Base-by-base conservation (phyloP, 129 eudicot genomes). In the Smallanthus sonchifolius region DNA sequence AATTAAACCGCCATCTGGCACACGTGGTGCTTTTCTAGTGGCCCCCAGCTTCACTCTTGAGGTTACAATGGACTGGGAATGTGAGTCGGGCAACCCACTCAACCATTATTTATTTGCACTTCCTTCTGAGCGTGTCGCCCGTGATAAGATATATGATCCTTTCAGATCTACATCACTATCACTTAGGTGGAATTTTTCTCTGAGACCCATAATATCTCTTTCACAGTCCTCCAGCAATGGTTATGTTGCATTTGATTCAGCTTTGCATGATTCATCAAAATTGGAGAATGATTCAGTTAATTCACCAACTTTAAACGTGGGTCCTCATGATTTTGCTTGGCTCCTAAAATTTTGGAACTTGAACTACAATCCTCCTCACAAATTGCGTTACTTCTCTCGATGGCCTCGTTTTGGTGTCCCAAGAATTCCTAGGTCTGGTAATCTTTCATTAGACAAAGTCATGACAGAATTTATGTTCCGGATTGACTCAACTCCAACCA, bases 401-500 rank as follows among this genome's bases (percentile, higher is more conserved):
- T 94, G 97, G 97, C 99, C 97, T 45, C 96, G 99, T 39, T 94
- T 75, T 84, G 99, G 97, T 54, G 83, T 90, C 80, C 97, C 96
- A 19, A 91, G 99, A 83, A 36, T 88, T 78, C 82, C 96, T 10
- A 94, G 99, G 81, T 94, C 99, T 3, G 99, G 99, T 65, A 94
- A 94, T 80, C 82, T 94, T 75, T 91, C 99, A 14, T 34, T 94
- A 56, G 99, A 94, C 80, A 88, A 80, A 81, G 99, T 94, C 76
- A 88, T 94, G 93, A 94, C 99, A 56, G 99, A 94, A 61, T 88
- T 90, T 75, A 94, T 94, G 99, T 87, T 94, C 79, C 91, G 99
- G 16, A 48, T 94, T 73, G 99, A 94, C 79, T 84, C 91, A 55
- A 86, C 96, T 38, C 99, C 99, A 19, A 74, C 96, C 17, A 84